Evolutionary conservation across 192 early-diverging fungal species (phyloP), one percentile per base, ranked within the genome.

Genomic region (Rhizoclosmatium globosum): DNA sequence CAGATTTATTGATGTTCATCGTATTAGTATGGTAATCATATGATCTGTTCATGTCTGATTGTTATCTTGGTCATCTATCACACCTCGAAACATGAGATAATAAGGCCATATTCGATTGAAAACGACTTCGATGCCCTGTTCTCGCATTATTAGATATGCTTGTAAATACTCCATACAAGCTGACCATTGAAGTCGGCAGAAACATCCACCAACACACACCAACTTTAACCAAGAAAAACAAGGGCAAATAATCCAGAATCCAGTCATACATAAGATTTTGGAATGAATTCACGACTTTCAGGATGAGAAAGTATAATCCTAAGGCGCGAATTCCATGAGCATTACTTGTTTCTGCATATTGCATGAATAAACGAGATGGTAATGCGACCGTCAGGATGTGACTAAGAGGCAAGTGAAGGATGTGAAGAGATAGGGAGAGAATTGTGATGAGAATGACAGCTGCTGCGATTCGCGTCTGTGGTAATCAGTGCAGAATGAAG

Each of bases 221-320:
- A 2, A 74, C 72, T 62, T 74, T 74, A 17, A 59, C 56, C 72
- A 74, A n/a, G 38, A 74, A 74, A 50, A 50, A 74, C 41, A 74
- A 21, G 15, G 72, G 72, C 6, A 74, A 47, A 62, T 46, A 60
- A 11, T 2, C 38, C 1, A 6, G 43, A 23, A 74, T 74, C 44
- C n/a, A 3, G 3, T 39, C 61, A n/a, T 59, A 44, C 7, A 13
- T 7, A 2, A 45, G 2, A 3, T 43, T n/a, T 44, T 74, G 72
- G 1, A 74, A 1, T n/a, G 59, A 15, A 45, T 74, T 60, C 15
- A 74, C 46, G n/a, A 59, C 19, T n/a, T 62, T 59, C 39, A 62
- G 59, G 4, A 44, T 1, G 39, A 74, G 1, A 44, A 74, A 74
- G 38, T 74, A 74, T 1, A 74, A 74, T 43, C 72, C 72, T 9